Evolutionary conservation across 208 protist species (phyloP), one percentile per base, ranked within the genome.

Genomic region (Leishmania guyanensis): DNA sequence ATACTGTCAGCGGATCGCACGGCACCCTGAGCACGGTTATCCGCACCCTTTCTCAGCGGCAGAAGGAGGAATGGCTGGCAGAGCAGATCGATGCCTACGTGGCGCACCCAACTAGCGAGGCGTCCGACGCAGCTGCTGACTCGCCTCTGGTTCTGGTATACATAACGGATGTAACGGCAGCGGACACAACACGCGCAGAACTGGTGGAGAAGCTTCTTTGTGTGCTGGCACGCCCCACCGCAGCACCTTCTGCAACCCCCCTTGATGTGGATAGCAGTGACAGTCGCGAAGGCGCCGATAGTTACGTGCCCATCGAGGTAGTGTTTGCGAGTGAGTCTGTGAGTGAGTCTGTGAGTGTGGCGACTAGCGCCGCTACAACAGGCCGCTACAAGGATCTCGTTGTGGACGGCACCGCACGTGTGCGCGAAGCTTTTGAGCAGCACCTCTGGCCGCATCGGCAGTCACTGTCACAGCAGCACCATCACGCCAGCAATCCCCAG

Each of bases 391-490:
- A 39, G 6, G 58, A 53, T 43, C 46, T n/a, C 6, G 70, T 71
- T 4, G 46, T 72, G 53, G 83, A 91, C n/a, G 87, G 86, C 17
- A 9, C 51, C 36, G 69, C 77, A 2, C 86, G 90, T 48, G 64
- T 96, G 29, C 70, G 71, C 16, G 90, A 96, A 51, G 86, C 89
- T 0, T 70, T 96, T 58, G 74, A 88, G 58, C 92, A 96, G 77
- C 88, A 94, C 54, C 62, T 88, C 9, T 96, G 92, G 92, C 89
- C 79, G 60, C 80, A 79, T n/a, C 78, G 84, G 8, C 58, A 71
- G 65, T 33, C 71, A 70, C 70, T 54, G 71, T 26, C 46, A 75
- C 71, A 22, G 16, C 8, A 10, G 3, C 50, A 36, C 71, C 8
- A 16, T 10, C 71, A 17, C 50, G 50, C 29, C 68, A 33, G 43